Evolutionary conservation across 2,329 filamentous ascomycete genomes (phyloP).

Genomic region (Aureobasidium subglaciale): DNA sequence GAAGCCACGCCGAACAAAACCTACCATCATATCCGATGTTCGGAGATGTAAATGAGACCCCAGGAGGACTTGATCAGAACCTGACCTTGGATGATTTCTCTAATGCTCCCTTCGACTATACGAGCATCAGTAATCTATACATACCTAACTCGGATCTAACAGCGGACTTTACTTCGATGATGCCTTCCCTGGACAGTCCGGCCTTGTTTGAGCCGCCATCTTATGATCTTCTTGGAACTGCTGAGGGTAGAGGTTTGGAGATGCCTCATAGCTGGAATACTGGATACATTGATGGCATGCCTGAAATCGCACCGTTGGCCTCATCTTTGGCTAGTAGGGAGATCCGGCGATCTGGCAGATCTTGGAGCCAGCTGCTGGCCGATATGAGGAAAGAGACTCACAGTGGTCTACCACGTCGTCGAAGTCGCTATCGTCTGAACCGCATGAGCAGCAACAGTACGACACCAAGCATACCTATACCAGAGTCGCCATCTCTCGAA

Average conservation of each 20-base stretch:
- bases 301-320: not conserved
- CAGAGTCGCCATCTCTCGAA: not conserved
- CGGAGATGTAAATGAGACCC: not conserved
- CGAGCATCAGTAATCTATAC: not conserved
- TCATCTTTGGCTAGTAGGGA: slow-evolving; percentile 1
- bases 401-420: slow-evolving; percentile 2
- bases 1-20: not conserved
- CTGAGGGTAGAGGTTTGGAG: not conserved
- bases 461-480: not conserved
- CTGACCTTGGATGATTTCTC: not conserved
- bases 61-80: not conserved
- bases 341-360: not conserved
- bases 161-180: not conserved
- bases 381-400: not conserved
- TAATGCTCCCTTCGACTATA: not conserved
- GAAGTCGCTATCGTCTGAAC: slow-evolving; percentile 4
- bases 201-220: not conserved
- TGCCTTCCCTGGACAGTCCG: not conserved
- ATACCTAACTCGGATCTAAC: not conserved
- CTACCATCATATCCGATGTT: not conserved
- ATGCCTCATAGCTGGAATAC: not conserved
- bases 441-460: not conserved
- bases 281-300: not conserved
- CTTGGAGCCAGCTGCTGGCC: slow-evolving; percentile 5
- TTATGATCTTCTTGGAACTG: not conserved